Evolutionary conservation across 352 stramenopile genomes (phyloP).

Genomic region (Elongisporangium undulatum): DNA sequence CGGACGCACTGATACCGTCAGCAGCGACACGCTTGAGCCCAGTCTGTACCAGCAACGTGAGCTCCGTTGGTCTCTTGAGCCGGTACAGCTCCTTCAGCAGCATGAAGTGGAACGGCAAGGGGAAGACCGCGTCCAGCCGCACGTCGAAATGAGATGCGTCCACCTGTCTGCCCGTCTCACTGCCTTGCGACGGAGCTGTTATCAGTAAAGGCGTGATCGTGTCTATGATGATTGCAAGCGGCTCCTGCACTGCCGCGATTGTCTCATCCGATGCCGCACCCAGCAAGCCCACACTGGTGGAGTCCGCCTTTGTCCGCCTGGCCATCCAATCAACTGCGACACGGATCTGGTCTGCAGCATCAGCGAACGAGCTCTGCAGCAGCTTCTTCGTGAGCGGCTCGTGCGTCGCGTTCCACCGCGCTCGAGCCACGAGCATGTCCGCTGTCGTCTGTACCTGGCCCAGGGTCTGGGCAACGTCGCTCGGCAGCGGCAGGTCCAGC

Average conservation of each 20-base stretch:
- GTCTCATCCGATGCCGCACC: slow-evolving; percentile 7
- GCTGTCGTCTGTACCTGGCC: slow-evolving; percentile 33
- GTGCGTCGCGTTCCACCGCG: slow-evolving; percentile 13
- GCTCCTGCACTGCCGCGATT: slow-evolving; percentile 10
- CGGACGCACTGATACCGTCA: not conserved
- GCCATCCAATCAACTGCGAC: slow-evolving; percentile 37
- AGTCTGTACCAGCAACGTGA: slow-evolving; percentile 17
- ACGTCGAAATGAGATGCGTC: not conserved
- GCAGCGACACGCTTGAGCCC: slow-evolving; percentile 10
- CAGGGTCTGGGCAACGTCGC: slow-evolving; percentile 27
- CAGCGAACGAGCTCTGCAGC: slow-evolving; percentile 24
- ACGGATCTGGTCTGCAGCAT: slow-evolving; percentile 22
- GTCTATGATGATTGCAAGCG: slow-evolving; percentile 35
- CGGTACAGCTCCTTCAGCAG: slow-evolving; percentile 21
- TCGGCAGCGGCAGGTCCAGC: slow-evolving; percentile 56
- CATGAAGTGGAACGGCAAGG: slow-evolving; percentile 27
- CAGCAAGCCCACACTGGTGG: slow-evolving; percentile 3
- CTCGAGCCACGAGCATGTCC: slow-evolving; percentile 24
- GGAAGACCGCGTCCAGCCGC: slow-evolving; percentile 12
- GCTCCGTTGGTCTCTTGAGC: slow-evolving; percentile 11
- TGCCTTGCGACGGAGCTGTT: not conserved
- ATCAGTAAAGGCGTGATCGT: slow-evolving; percentile 20
- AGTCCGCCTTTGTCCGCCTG: slow-evolving; percentile 6
- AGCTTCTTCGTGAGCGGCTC: slow-evolving; percentile 19
- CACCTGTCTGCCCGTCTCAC: not conserved